phyloP scores from a whole-genome alignment of 2,329 filamentous ascomycete species.

The Colletotrichum coccodes region DNA sequence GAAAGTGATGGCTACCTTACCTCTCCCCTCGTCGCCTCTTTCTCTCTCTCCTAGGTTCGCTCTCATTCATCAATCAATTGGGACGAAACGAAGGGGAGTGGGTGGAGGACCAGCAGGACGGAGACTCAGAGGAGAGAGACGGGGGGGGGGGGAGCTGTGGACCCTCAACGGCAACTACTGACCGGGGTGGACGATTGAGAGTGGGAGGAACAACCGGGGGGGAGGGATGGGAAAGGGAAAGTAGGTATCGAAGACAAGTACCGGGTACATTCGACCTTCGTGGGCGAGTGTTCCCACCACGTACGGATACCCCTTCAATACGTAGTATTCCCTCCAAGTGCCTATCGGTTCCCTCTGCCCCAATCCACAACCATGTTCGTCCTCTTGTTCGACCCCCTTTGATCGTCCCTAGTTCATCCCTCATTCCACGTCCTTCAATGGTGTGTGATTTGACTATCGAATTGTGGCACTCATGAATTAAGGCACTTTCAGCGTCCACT shows the following conservation, averaged over 20 bases:
- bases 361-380: too few species aligned
- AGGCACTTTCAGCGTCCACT: not conserved
- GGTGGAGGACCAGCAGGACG: constrained; percentile 10
- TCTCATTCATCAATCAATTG: constrained; percentile 5
- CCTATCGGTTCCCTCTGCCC: not conserved
- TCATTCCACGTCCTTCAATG: not conserved
- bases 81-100: constrained; percentile 16
- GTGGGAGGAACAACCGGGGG: not conserved
- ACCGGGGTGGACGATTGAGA: not conserved
- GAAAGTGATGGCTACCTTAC: not conserved
- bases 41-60: not conserved
- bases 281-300: not conserved
- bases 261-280: not conserved
- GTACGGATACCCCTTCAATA: not conserved
- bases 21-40: not conserved
- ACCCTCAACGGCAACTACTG: not conserved
- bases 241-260: constrained; percentile 11
- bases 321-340: not conserved
- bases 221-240: not conserved
- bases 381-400: not conserved
- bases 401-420: not conserved
- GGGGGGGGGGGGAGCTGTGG: not conserved
- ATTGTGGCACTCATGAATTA: not conserved
- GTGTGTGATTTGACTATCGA: not conserved
- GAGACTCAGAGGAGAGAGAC: not conserved